Base-by-base conservation (phyloP, 2,329 filamentous ascomycete genomes). In the Metarhizium guizhouense region DNA sequence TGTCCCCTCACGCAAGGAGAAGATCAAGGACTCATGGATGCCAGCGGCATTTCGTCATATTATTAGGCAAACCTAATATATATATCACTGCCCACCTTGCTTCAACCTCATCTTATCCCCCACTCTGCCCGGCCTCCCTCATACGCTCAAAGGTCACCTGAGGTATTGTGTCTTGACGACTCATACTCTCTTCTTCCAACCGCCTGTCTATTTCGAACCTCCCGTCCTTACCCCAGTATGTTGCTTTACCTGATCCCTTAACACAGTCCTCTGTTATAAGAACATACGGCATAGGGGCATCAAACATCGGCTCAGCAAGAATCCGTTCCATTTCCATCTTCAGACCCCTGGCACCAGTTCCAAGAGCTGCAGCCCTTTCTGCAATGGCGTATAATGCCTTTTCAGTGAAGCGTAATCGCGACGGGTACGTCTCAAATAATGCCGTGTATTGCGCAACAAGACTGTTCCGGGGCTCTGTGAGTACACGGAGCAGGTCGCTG, bases 381-480 rank as follows among this genome's bases (percentile, higher is more conserved):
- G 94, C 93, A 56, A 99, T 84, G 52, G 88, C 88, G 59, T 85
- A 79, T n/a, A 97, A 74, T 0, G 93, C 88, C 6, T 84, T 83
- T 3, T 83, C 86, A 0, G 93, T 96, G 72, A 97, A 95, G 61
- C 83, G 84, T 3, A 99, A 76, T 51, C 89, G 86, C 54, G 87
- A 90, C 0, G 94, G 87, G 59, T 84, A 86, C 1, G 83, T 86
- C 56, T 87, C 83, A 67, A 97, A 96, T 1, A 96, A 82, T 3
- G 91, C 86, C 18, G 86, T 88, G 70, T 96, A 97, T 71, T 99
- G 94, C 50, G 86, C 84, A 3, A 96, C 79, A 0, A 99, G 80
- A 54, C 86, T 90, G 72, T 96, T 96, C 56, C 88, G 85, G 1
- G 94, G 94, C 68, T 97, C 93, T 0, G 90, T 96, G 43, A 99